A percentile compares a stretch with the other conserved stretches of the same genome.
Conservation (phyloP, 352 stramenopile genomes). For the Aphanomyces astaci region DNA sequence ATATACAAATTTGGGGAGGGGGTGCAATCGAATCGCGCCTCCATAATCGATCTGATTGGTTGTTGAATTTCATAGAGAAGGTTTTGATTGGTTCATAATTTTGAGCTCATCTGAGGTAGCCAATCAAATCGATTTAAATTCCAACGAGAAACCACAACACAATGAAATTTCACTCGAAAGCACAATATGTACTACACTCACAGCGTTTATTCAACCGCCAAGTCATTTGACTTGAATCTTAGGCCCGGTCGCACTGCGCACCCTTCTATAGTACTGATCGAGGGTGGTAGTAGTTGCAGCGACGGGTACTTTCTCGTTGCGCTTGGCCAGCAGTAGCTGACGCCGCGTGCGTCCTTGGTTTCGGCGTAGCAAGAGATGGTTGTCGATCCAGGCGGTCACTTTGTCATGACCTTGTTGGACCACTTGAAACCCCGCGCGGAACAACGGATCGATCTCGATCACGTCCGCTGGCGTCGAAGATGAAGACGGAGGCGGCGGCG, state of each 20-base stretch:
- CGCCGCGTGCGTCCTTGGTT: conserved; percentile 56
- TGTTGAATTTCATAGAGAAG: too few relatives aligned
- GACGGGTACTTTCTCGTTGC: not conserved
- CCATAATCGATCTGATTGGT: too few relatives aligned
- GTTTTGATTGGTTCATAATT: too few relatives aligned
- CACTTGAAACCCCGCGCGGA: conserved; percentile 67
- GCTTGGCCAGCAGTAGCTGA: conserved; percentile 30
- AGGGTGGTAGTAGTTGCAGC: not conserved
- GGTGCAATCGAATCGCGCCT: too few relatives aligned
- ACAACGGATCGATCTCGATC: conserved; percentile 68
- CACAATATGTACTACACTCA: too few relatives aligned
- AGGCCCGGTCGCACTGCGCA: not conserved
- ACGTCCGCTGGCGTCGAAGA: not conserved
- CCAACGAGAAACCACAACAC: too few relatives aligned
- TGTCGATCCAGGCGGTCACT: conserved; percentile 61
- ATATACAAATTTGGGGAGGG: too few relatives aligned
- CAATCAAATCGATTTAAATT: too few relatives aligned
- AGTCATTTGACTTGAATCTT: too few relatives aligned
- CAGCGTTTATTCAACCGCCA: too few relatives aligned
- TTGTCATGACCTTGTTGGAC: conserved; percentile 63
- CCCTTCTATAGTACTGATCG: conserved; percentile 7
- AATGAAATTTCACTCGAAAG: too few relatives aligned
- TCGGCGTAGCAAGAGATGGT: conserved; percentile 61
- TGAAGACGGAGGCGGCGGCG: not conserved
- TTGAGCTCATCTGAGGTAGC: too few relatives aligned